Percentiles rank a stretch among this genome's conserved stretches.
phyloP scores from a whole-genome alignment of 192 early-diverging fungal genomes.

The Podochytrium sp. region DNA sequence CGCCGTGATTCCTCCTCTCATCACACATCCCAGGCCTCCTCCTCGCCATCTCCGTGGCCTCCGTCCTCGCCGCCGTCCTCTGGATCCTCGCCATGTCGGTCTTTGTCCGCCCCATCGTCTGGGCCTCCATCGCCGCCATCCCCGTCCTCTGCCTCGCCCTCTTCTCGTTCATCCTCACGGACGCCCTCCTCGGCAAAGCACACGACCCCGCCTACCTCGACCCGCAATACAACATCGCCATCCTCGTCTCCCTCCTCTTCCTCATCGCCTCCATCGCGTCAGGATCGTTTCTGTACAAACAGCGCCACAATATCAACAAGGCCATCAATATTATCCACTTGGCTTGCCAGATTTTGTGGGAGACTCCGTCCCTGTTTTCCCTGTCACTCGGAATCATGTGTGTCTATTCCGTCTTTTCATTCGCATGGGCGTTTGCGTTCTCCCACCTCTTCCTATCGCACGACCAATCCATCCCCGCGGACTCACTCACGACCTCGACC shows the following conservation, averaged over 20 bases:
- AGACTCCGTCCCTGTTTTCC: conserved; percentile 70
- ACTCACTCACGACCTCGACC: neutral
- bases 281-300: conserved; percentile 20
- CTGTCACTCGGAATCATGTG: conserved; percentile 62
- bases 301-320: conserved; percentile 40
- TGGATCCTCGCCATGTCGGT: conserved; percentile 29
- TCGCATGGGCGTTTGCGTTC: conserved; percentile 71
- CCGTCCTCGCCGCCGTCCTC: conserved; percentile 5
- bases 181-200: conserved; percentile 39
- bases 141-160: conserved; percentile 34
- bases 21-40: conserved; percentile 4
- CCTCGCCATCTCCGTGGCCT: neutral
- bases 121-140: conserved; percentile 34
- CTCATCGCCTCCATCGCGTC: conserved; percentile 38
- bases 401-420: conserved; percentile 63
- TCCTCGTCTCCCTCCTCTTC: conserved; percentile 21
- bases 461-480: neutral
- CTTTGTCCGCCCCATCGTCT: conserved; percentile 39
- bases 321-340: conserved; percentile 57
- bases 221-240: conserved; percentile 42
- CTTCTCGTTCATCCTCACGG: conserved; percentile 34
- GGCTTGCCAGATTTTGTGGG: conserved; percentile 71
- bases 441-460: conserved; percentile 60
- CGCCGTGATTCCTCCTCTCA: neutral
- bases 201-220: conserved; percentile 41